Conservation (phyloP, 768 basidiomycete species). For the Calvatia gigantea region DNA sequence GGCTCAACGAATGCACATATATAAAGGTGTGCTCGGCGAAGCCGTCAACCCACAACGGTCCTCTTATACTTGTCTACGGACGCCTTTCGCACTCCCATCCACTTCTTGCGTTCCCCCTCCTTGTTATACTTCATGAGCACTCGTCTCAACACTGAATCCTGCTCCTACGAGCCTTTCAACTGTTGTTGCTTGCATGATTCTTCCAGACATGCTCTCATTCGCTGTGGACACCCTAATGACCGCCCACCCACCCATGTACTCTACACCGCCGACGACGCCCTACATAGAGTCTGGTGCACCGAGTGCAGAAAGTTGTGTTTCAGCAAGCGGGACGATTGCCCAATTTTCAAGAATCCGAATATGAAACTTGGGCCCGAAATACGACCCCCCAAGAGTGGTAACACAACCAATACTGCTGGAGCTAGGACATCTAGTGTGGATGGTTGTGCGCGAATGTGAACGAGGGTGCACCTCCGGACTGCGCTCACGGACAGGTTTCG, state of each 20-base stretch:
- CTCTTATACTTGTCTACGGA: not conserved
- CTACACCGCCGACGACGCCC: conserved; percentile 22
- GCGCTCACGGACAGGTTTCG: not conserved
- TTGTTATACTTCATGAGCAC: conserved; percentile 1
- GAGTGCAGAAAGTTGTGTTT: conserved; percentile 25
- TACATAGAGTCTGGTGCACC: conserved; percentile 27
- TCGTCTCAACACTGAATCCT: conserved; percentile 5
- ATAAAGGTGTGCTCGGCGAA: not conserved
- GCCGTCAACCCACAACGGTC: not conserved
- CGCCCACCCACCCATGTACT: conserved; percentile 19
- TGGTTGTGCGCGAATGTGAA: conserved; percentile 8
- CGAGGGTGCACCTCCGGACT: not conserved
- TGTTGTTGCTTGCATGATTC: conserved; percentile 18
- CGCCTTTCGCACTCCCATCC: not conserved
- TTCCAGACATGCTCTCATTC: conserved; percentile 19
- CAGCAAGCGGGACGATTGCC: conserved; percentile 13
- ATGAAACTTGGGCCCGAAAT: not conserved
- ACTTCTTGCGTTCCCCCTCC: not conserved
- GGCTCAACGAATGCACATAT: not conserved
- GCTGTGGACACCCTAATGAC: conserved; percentile 27
- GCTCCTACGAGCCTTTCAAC: conserved; percentile 14
- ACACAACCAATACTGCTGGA: not conserved
- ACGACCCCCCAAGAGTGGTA: not conserved
- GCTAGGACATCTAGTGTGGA: not conserved
- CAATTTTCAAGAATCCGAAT: not conserved